phyloP scores from a whole-genome alignment of 116 monocot species.

The Trichopus zeylanicus region DNA sequence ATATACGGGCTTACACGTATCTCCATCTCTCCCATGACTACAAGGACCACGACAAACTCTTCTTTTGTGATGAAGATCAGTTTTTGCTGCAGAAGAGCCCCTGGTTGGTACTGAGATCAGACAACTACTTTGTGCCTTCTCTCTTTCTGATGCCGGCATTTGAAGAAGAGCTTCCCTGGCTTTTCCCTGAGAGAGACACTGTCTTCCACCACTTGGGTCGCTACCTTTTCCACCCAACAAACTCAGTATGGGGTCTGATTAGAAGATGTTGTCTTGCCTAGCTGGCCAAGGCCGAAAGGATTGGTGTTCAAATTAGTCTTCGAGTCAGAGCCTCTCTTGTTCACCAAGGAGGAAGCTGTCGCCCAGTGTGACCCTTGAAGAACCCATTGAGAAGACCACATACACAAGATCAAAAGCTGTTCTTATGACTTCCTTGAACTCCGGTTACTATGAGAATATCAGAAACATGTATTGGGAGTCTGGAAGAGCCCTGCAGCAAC shows the following conservation, averaged over 20 bases:
- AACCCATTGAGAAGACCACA: not conserved
- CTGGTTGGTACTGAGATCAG: slow-evolving; percentile 24
- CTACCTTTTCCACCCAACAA: slow-evolving; percentile 36
- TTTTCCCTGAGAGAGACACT: slow-evolving; percentile 36
- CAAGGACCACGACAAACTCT: slow-evolving; percentile 20
- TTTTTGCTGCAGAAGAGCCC: slow-evolving; percentile 12
- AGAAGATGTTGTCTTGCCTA: slow-evolving; percentile 28
- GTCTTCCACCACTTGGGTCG: slow-evolving; percentile 40
- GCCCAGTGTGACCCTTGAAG: slow-evolving; percentile 12
- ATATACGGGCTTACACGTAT: slow-evolving; percentile 17
- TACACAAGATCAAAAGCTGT: slow-evolving; percentile 29
- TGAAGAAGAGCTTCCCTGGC: slow-evolving; percentile 18
- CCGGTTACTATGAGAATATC: slow-evolving; percentile 37
- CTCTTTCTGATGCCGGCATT: slow-evolving; percentile 23
- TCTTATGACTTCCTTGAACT: slow-evolving; percentile 39
- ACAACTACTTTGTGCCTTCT: slow-evolving; percentile 27
- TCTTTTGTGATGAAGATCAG: slow-evolving; percentile 37
- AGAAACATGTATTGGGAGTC: slow-evolving; percentile 48
- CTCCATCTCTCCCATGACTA: slow-evolving; percentile 27
- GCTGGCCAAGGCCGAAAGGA: slow-evolving; percentile 17
- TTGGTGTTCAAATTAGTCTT: slow-evolving; percentile 35
- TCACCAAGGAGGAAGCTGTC: slow-evolving; percentile 14
- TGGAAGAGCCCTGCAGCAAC: slow-evolving; percentile 19
- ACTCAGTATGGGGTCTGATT: slow-evolving; percentile 25
- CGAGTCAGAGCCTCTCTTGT: slow-evolving; percentile 9